A percentile compares a stretch with the other conserved stretches of the same genome.
These are phyloP conservation scores for Ogataea kodamae DNA, from an alignment of 805 yeast genomes.

Conservation along the genomic window DNA sequence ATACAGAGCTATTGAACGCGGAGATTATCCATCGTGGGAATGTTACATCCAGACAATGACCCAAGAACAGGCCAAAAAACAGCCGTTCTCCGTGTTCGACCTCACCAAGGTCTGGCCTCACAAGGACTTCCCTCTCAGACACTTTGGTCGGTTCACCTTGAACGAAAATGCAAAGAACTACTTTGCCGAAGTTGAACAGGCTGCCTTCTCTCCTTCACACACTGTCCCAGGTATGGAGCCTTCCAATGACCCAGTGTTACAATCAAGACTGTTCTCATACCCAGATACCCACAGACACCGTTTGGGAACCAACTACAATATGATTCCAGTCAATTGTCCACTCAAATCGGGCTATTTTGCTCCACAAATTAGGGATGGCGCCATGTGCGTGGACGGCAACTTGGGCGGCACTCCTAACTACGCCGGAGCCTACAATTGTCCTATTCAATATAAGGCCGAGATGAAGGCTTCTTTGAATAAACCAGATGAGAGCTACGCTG, in stretches of 20 bases:
- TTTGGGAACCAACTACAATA: slow-evolving; percentile 71
- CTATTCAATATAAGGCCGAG: slow-evolving; percentile 41
- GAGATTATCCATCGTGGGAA: slow-evolving; percentile 82
- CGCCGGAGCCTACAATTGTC: slow-evolving; percentile 50
- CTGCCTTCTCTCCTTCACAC: slow-evolving; percentile 81
- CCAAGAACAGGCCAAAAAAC: slow-evolving; percentile 67
- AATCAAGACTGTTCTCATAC: slow-evolving; percentile 76
- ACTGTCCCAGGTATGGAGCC: slow-evolving; percentile 83
- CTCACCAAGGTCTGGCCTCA: slow-evolving; percentile 94
- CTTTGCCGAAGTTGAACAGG: slow-evolving; percentile 85
- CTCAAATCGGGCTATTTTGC: slow-evolving; percentile 49
- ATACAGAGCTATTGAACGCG: slow-evolving; percentile 72
- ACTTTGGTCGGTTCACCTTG: slow-evolving; percentile 74
- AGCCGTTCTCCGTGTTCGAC: slow-evolving; percentile 81
- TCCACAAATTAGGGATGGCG: slow-evolving; percentile 83
- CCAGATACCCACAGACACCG: slow-evolving; percentile 86
- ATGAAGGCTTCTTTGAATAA: slow-evolving; percentile 33
- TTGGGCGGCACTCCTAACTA: slow-evolving; percentile 78
- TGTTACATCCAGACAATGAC: slow-evolving; percentile 85
- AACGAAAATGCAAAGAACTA: slow-evolving; percentile 84
- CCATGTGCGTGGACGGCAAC: slow-evolving; percentile 66
- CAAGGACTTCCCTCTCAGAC: slow-evolving; percentile 77
- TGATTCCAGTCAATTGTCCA: slow-evolving; percentile 90
- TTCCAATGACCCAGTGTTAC: slow-evolving; percentile 80
- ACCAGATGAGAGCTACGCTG: slow-evolving; percentile 32